Percentiles rank a stretch among this genome's conserved stretches.
Conservation (phyloP, 2,329 filamentous ascomycete species). For the Achaetomium macrosporum region DNA sequence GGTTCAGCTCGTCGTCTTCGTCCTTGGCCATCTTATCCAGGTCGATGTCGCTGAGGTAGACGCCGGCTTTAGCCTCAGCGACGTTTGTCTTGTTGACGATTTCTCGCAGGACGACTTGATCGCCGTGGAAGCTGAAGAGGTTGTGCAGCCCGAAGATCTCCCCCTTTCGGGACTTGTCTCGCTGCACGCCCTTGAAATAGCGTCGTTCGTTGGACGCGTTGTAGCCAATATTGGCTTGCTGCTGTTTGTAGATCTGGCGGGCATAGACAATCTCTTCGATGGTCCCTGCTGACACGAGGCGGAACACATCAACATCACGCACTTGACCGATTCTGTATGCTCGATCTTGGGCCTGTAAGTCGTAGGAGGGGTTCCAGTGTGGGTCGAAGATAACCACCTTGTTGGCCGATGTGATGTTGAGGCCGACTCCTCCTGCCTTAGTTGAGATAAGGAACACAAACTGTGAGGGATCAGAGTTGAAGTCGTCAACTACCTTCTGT, state of each 20-base stretch:
- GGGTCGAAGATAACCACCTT: slow-evolving; percentile 97
- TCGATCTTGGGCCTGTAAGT: slow-evolving; percentile 91
- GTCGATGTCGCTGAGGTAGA: slow-evolving; percentile 72
- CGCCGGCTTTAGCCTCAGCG: slow-evolving; percentile 82
- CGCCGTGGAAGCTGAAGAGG: slow-evolving; percentile 73
- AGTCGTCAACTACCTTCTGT: slow-evolving; percentile 75
- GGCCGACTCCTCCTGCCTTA: slow-evolving; percentile 82
- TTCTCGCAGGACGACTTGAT: slow-evolving; percentile 78
- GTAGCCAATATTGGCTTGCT: slow-evolving; percentile 97
- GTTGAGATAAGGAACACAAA: slow-evolving; percentile 97
- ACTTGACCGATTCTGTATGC: slow-evolving; percentile 93
- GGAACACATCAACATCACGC: slow-evolving; percentile 90
- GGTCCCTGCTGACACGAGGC: slow-evolving; percentile 82
- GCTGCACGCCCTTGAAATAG: slow-evolving; percentile 93
- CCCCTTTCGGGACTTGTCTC: slow-evolving; percentile 73
- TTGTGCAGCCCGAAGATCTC: slow-evolving; percentile 92
- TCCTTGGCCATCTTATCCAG: slow-evolving; percentile 56
- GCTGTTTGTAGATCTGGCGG: slow-evolving; percentile 96
- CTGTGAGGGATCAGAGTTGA: slow-evolving; percentile 79
- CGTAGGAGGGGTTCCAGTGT: slow-evolving; percentile 94
- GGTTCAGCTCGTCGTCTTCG: slow-evolving; percentile 31
- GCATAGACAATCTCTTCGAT: slow-evolving; percentile 98
- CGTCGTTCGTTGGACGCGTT: slow-evolving; percentile 85
- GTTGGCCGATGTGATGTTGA: slow-evolving; percentile 97
- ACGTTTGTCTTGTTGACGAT: slow-evolving; percentile 99